Evolutionary conservation across 345 rosid genomes (phyloP), one percentile per base, ranked within the genome.

Genomic region (Camelina hispida): DNA sequence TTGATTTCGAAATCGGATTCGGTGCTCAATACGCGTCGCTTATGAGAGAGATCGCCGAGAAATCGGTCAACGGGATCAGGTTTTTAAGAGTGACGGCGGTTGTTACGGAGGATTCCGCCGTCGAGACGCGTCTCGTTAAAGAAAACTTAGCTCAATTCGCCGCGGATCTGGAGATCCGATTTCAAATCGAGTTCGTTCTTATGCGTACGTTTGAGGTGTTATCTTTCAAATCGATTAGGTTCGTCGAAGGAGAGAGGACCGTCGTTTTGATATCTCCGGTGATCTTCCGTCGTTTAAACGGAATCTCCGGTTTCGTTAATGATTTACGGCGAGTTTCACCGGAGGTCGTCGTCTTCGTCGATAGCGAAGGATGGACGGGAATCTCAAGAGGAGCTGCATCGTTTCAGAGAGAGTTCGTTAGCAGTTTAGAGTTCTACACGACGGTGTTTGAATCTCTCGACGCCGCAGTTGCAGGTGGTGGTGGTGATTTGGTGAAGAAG

Each of bases 21-120:
- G 95, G 96, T 1, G 84, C 90, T 43, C 97, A 91, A 52, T 93
- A 93, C 78, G 89, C 98, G 20, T 93, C 96, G 6, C 78, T 93
- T 42, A 84, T 93, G 88, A 80, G 84, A 70, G 97, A 89, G 68
- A 78, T 93, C 13, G 88, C 83, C 1, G 97, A 87, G 42, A 82
- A 79, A 63, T 68, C 80, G 3, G 79, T 59, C 2, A 50, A 77
- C 68, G 71, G 77, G 10, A 35, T 17, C 35, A 44, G 83, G 2
- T 62, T 72, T 52, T 75, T 93, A 20, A 85, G 96, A 12, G 78
- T 91, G 67, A 89, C 96, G 5, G 97, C 97, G 13, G 82, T 93
- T 1, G 92, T 93, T 2, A 65, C 87, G 3, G 97, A 93, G 9
- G 91, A 87, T 15, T 85, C 32, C 76, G 88, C 85, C 1, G 69